phyloP scores from a whole-genome alignment of 371 early-diverging fungal genomes.

The Mortierella sp. region DNA sequence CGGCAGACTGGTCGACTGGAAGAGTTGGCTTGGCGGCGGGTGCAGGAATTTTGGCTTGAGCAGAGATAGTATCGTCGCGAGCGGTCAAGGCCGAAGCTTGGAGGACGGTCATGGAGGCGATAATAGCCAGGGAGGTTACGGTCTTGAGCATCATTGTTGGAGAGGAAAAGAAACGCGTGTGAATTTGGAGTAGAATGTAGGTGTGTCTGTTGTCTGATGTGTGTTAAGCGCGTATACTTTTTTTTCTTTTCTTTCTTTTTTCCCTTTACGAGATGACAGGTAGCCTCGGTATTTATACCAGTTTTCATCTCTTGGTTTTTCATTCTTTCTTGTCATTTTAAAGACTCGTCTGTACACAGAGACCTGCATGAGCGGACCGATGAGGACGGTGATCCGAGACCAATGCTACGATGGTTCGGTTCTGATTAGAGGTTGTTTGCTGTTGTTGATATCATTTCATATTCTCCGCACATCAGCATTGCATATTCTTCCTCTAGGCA shows the following conservation, averaged over 20 bases:
- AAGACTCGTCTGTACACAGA: too few relatives aligned
- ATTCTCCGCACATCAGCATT: too few relatives aligned
- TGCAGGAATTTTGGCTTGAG: neutral
- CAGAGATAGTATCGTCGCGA: neutral
- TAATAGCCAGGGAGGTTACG: neutral
- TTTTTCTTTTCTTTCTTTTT: neutral
- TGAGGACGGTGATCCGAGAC: too few relatives aligned
- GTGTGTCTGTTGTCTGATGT: too few relatives aligned
- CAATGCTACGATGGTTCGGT: too few relatives aligned
- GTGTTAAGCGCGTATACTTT: neutral
- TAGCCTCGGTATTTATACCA: slow-evolving; percentile 5
- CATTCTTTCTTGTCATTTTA: too few relatives aligned
- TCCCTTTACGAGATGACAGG: neutral
- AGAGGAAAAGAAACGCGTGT: too few relatives aligned
- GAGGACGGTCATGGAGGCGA: slow-evolving; percentile 7
- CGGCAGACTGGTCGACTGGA: neutral
- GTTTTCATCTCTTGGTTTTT: too few relatives aligned
- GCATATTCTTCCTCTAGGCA: too few relatives aligned
- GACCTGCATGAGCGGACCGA: too few relatives aligned
- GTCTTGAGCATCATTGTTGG: slow-evolving; percentile 1
- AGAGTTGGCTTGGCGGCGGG: neutral
- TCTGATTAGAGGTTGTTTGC: too few relatives aligned
- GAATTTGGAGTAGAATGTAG: neutral
- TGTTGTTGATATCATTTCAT: too few relatives aligned
- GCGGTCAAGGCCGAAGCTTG: slow-evolving; percentile 8